Percentiles rank a stretch among this genome's conserved stretches.
phyloP scores from a whole-genome alignment of 1,284 basidiomycete genomes.

The Cutaneotrichosporon dermatis region DNA sequence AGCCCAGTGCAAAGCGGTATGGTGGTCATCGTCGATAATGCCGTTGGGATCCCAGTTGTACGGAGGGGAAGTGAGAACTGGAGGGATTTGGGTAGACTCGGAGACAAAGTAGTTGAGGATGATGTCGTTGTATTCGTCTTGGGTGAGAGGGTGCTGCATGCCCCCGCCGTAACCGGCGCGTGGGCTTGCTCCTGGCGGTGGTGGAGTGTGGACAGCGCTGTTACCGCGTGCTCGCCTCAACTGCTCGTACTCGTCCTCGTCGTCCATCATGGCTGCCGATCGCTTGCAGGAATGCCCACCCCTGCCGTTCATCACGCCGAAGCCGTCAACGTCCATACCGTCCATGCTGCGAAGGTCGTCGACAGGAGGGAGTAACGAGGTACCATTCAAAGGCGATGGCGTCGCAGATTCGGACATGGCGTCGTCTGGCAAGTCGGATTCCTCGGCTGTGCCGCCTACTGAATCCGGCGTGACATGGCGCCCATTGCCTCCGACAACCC shows the following conservation, averaged over 20 bases:
- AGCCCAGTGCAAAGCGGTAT: conserved; percentile 97
- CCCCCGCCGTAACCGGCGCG: conserved; percentile 9
- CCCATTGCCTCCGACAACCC: conserved; percentile 5
- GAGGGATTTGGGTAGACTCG: conserved; percentile 88
- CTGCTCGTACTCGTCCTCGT: conserved; percentile 37
- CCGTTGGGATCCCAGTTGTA: conserved; percentile 92
- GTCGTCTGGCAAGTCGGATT: conserved; percentile 13
- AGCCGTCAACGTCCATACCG: conserved; percentile 17
- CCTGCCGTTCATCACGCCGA: conserved; percentile 8
- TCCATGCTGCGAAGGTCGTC: conserved; percentile 10
- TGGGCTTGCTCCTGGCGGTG: conserved; percentile 20
- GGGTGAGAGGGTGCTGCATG: conserved; percentile 35
- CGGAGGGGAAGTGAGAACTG: conserved; percentile 82
- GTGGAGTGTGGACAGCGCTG: conserved; percentile 42
- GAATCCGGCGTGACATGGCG: conserved; percentile 23
- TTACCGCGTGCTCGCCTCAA: conserved; percentile 35
- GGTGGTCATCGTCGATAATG: conserved; percentile 96
- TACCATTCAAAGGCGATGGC: conserved; percentile 17
- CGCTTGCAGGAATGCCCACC: conserved; percentile 26
- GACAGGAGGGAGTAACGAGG: conserved; percentile 6
- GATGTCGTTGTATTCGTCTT: conserved; percentile 76
- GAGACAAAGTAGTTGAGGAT: conserved; percentile 99
- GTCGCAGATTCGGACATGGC: conserved; percentile 25
- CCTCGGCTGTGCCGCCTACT: conserved; percentile 7
- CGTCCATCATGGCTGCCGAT: conserved; percentile 38